phyloP scores from a whole-genome alignment of 257 asterid genomes.

The Plectranthus barbatus region DNA sequence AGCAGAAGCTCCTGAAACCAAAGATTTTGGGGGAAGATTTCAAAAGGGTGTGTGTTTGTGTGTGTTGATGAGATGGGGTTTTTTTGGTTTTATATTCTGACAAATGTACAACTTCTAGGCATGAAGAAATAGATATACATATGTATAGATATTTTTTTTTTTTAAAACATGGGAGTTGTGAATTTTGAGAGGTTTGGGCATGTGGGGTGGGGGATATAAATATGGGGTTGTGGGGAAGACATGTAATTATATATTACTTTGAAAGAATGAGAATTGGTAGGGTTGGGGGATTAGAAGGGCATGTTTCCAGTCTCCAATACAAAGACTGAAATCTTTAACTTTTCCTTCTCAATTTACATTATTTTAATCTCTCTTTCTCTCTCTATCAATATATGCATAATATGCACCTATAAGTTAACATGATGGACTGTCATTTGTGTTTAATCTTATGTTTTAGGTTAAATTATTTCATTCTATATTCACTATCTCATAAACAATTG shows the following conservation, averaged over 20 bases:
- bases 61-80: slow-evolving; percentile 26
- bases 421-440: slow-evolving; percentile 15
- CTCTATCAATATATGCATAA: no score
- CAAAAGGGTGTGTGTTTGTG: neutral
- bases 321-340: slow-evolving; percentile 54
- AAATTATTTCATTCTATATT: no score
- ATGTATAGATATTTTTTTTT: no score
- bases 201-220: slow-evolving; percentile 65
- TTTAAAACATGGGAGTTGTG: slow-evolving; percentile 14
- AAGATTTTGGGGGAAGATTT: neutral
- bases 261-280: neutral
- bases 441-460: no score
- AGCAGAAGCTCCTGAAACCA: neutral
- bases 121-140: slow-evolving; percentile 11
- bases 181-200: slow-evolving; percentile 36
- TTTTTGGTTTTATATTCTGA: slow-evolving; percentile 31
- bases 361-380: no score
- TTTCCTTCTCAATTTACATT: slow-evolving; percentile 26
- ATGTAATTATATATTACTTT: slow-evolving; percentile 30
- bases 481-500: no score
- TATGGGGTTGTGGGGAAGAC: slow-evolving; percentile 61
- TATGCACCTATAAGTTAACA: no score
- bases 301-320: slow-evolving; percentile 83
- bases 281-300: neutral
- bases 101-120: slow-evolving; percentile 46